Evolutionary conservation across 331 rosid genomes (phyloP), one percentile per base, ranked within the genome.

Genomic region (Erythrophleum ivorense): DNA sequence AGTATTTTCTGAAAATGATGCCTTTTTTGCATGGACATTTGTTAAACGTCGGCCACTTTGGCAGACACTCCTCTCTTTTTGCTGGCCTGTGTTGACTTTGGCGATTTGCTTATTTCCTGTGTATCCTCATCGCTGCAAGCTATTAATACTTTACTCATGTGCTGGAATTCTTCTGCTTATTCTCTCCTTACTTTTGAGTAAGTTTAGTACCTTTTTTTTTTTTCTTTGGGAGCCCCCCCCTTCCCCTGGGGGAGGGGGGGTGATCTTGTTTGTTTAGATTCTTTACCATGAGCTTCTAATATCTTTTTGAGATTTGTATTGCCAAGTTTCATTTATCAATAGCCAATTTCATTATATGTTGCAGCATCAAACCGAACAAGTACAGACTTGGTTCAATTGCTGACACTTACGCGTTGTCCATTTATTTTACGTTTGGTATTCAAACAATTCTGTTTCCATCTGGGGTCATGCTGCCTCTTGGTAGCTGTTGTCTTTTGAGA

Each of bases 81-180:
- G 86, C 92, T 95, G 98, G 98, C 98, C 98, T 10, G 98, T 95
- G 83, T 76, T 93, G 78, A 95, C 98, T 5, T 87, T 95, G 85
- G 98, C 98, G 71, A 95, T 95, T 65, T 95, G 98, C 92, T 85
- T 95, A 88, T 95, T 95, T 89, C 98, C 98, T 15, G 98, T 95
- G 76, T 95, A 95, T 73, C 98, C 98, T 75, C 98, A 91, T 88
- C 83, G 90, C 73, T 91, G 97, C 98, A 95, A 95, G 90, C 85
- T 95, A 54, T 71, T 95, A 81, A 90, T 92, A 85, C 97, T 95
- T 82, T 95, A 95, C 94, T 91, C 95, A 1, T 95, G 98, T 2
- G 97, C 94, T 6, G 97, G 98, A 79, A 88, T 95, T 83, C 93
- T 95, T 59, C 83, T 93, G 77, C 97, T 95, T 75, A 90, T 95